Evolutionary conservation across 1,284 basidiomycete genomes (phyloP), one percentile per base, ranked within the genome.

Genomic region (Meripilus lineatus): DNA sequence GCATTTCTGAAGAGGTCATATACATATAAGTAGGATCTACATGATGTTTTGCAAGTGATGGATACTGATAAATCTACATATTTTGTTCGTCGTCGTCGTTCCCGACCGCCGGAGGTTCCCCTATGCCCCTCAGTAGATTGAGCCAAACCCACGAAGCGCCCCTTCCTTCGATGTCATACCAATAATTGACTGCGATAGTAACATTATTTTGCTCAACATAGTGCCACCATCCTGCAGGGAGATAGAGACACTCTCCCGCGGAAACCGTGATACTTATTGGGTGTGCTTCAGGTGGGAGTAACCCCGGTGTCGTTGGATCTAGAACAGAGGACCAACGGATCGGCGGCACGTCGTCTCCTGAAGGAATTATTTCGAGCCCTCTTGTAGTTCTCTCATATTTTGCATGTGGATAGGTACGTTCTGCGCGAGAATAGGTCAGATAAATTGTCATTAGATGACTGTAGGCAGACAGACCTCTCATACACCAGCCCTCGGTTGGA

Each of bases 161-260:
- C 43, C 72, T 66, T 58, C 80, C 75, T 55, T 89, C 84, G 53
- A 84, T 73, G 54, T 92, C 89, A 58, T 89, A 92, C 82, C 84
- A 94, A 82, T 89, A 93, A 56, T 94, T 95, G 23, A 93, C 61
- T 1, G 91, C 91, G 41, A 93, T 81, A 5, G 73, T 67, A 53
- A 76, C 65, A 17, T 70, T 74, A 48, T 79, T 66, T 63, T 90
- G 76, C 25, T 74, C 70, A 34, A 95, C 91, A 58, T 86, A 77
- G 62, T 95, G 93, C 83, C 86, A 95, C 93, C 93, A 95, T 0
- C 89, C 84, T 2, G 85, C 79, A 15, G 92, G 93, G 21, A 95
- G 75, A 63, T 91, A 94, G n/a, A 95, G 64, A 1, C 85, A 83
- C 51, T 94, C 85, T 2, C 93, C 91, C 14, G 76, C 74, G 5